Evolutionary conservation across 768 basidiomycete genomes (phyloP).

Genomic region (Podaxis carcinomalis): DNA sequence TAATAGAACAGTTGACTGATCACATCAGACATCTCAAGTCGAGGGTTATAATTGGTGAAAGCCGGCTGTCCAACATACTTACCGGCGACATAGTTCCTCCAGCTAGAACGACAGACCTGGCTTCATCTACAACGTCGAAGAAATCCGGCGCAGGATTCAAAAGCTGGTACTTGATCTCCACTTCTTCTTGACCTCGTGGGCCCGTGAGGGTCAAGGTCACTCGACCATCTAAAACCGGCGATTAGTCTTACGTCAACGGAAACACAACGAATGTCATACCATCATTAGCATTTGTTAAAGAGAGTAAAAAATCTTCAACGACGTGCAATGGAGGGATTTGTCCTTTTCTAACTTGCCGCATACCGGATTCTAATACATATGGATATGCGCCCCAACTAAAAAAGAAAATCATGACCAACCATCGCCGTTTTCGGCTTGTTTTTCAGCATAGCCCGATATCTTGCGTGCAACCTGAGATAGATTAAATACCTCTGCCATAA

Average conservation of each 20-base stretch:
- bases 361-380: conserved; percentile 12
- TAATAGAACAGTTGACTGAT: conserved; percentile 73
- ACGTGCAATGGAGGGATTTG: conserved; percentile 70
- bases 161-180: conserved; percentile 85
- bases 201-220: conserved; percentile 53
- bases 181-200: conserved; percentile 30
- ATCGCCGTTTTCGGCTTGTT: conserved; percentile 39
- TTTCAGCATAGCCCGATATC: conserved; percentile 82
- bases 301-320: conserved; percentile 74
- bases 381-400: neutral
- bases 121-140: conserved; percentile 73
- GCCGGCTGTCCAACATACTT: conserved; percentile 16
- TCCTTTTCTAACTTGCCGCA: conserved; percentile 23
- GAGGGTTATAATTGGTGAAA: neutral
- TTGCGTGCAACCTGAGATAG: conserved; percentile 59
- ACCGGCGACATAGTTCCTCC: conserved; percentile 99
- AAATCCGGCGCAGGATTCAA: conserved; percentile 90
- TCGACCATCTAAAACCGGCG: conserved; percentile 59
- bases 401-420: conserved; percentile 23
- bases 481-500: conserved; percentile 11
- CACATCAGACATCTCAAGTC: conserved; percentile 81
- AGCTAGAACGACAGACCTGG: conserved; percentile 84
- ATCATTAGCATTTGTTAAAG: conserved; percentile 74
- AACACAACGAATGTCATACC: conserved; percentile 34
- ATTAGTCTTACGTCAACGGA: neutral